These are phyloP conservation scores for Lentinula raphanica DNA, from an alignment of 768 basidiomycete genomes.

Conservation along the genomic window DNA sequence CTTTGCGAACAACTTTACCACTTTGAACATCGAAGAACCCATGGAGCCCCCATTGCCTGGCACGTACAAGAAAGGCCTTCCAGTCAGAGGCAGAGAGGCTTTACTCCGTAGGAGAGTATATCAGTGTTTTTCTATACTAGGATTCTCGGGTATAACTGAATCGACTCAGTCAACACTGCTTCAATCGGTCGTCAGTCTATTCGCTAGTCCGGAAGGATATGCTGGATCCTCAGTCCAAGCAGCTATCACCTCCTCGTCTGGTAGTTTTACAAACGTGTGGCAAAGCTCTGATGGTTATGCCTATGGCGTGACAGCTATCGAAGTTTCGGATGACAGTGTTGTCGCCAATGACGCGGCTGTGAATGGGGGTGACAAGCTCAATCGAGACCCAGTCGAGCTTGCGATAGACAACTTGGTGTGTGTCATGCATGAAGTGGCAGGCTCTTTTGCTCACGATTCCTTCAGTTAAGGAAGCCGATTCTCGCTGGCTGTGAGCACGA, in stretches of 20 bases:
- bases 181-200: slow-evolving; percentile 74
- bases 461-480: slow-evolving; percentile 69
- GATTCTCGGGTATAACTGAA: slow-evolving; percentile 74
- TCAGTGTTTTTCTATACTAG: slow-evolving; percentile 84
- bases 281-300: slow-evolving; percentile 83
- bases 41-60: slow-evolving; percentile 32
- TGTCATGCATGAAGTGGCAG: background rate
- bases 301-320: slow-evolving; percentile 78
- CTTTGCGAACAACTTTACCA: slow-evolving; percentile 81
- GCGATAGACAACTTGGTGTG: slow-evolving; percentile 71
- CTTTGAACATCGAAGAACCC: slow-evolving; percentile 64
- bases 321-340: slow-evolving; percentile 42
- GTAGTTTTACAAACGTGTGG: slow-evolving; percentile 84
- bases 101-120: slow-evolving; percentile 80
- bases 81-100: slow-evolving; percentile 73
- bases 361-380: slow-evolving; percentile 46
- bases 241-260: slow-evolving; percentile 81
- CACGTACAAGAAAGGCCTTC: slow-evolving; percentile 36
- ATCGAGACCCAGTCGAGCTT: slow-evolving; percentile 77
- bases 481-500: slow-evolving; percentile 86
- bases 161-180: slow-evolving; percentile 76
- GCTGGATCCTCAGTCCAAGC: slow-evolving; percentile 83
- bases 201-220: slow-evolving; percentile 85
- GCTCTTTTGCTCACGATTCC: background rate
- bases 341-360: slow-evolving; percentile 25